These are phyloP conservation scores for Hypomyces rosellus DNA, from an alignment of 2,329 filamentous ascomycete genomes.

Conservation along the genomic window DNA sequence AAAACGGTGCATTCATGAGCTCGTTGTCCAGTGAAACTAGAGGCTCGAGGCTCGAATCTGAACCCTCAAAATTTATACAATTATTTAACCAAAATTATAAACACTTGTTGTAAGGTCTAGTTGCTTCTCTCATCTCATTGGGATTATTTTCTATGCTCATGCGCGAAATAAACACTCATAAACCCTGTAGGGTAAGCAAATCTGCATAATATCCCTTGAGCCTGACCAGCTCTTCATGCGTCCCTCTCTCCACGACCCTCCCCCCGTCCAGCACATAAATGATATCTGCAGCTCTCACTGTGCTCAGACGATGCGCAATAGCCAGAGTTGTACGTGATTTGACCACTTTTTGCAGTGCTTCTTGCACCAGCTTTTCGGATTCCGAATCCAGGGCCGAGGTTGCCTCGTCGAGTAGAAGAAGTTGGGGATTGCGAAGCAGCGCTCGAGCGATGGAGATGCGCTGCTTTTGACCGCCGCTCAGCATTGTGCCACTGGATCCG, in stretches of 20 bases:
- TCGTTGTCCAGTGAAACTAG: too few species aligned
- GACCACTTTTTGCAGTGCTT: constrained; percentile 74
- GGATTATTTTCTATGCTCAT: too few species aligned
- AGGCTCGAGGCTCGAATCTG: too few species aligned
- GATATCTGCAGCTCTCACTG: constrained; percentile 87
- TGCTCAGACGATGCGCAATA: constrained; percentile 83
- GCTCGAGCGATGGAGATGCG: constrained; percentile 89
- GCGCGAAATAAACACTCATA: too few species aligned
- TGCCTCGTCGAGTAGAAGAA: constrained; percentile 78
- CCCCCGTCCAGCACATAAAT: constrained; percentile 95
- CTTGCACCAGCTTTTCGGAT: constrained; percentile 73
- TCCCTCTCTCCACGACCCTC: constrained; percentile 50
- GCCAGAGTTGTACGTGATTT: constrained; percentile 86
- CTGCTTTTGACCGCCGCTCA: constrained; percentile 91
- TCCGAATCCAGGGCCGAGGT: constrained; percentile 71
- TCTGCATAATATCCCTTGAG: too few species aligned
- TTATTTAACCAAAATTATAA: too few species aligned
- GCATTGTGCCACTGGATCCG: constrained; percentile 76
- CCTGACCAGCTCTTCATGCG: not conserved
- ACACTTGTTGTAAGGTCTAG: too few species aligned
- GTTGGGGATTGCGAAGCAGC: constrained; percentile 78
- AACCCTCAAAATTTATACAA: too few species aligned
- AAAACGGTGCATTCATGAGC: too few species aligned
- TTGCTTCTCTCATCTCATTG: too few species aligned
- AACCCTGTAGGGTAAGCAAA: too few species aligned